phyloP scores from a whole-genome alignment of 495 filamentous ascomycete genomes.

The Trichoderma asperelloides region DNA sequence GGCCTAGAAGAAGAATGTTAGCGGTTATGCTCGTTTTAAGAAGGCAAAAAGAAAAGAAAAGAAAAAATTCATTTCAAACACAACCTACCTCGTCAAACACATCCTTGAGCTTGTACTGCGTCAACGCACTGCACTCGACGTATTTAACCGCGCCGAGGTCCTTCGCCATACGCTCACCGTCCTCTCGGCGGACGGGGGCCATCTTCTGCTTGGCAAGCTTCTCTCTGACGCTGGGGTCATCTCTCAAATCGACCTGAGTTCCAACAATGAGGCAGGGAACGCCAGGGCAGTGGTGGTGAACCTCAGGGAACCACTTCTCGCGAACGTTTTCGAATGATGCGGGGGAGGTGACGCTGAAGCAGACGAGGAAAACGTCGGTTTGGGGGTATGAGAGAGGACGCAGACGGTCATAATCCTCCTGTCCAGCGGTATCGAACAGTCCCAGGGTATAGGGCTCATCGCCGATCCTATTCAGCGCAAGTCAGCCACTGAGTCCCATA shows the following conservation, averaged over 20 bases:
- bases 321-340: constrained; percentile 98
- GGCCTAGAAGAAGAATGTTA: constrained; percentile 44
- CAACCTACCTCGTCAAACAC: constrained; percentile 91
- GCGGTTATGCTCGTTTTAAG: not conserved
- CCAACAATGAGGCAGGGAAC: constrained; percentile 97
- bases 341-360: constrained; percentile 97
- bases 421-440: constrained; percentile 95
- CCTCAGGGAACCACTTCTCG: constrained; percentile 98
- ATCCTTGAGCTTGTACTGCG: constrained; percentile 97
- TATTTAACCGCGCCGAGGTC: constrained; percentile 96
- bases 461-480: constrained; percentile 65
- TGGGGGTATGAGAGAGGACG: constrained; percentile 95
- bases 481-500: constrained; percentile 15
- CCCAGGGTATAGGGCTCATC: constrained; percentile 97
- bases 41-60: not conserved
- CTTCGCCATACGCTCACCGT: constrained; percentile 93
- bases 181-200: constrained; percentile 80
- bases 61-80: not conserved
- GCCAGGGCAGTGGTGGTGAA: constrained; percentile 96
- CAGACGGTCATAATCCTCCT: constrained; percentile 98
- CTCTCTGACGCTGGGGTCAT: constrained; percentile 78
- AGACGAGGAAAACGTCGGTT: constrained; percentile 97
- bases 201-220: constrained; percentile 95
- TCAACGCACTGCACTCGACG: constrained; percentile 95
- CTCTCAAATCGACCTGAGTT: constrained; percentile 92